These are phyloP conservation scores for Pleodorina starrii DNA, from an alignment of 139 green algal genomes.

Conservation along the genomic window DNA sequence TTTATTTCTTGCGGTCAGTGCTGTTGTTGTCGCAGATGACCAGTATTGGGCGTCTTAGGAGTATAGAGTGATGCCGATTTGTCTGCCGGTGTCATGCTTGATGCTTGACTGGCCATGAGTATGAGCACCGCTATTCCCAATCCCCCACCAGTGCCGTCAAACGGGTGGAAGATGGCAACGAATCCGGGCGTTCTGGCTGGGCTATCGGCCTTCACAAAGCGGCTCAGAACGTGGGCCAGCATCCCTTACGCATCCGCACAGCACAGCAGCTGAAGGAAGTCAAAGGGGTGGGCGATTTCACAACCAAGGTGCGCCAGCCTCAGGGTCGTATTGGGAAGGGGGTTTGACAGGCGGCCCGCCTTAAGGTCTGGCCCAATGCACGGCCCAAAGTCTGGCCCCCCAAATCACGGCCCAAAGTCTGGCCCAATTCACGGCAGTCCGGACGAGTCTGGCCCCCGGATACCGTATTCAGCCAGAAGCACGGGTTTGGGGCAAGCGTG, in stretches of 20 bases:
- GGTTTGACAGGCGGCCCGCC: too few species aligned
- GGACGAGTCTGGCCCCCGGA: too few species aligned
- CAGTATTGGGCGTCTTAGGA: too few species aligned
- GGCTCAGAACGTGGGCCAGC: not conserved
- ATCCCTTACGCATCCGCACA: constrained; percentile 17
- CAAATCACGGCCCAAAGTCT: too few species aligned
- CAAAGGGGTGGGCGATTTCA: constrained; percentile 14
- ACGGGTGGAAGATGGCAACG: not conserved
- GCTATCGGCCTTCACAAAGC: not conserved
- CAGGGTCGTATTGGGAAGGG: too few species aligned
- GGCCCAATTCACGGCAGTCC: too few species aligned
- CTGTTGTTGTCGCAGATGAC: too few species aligned
- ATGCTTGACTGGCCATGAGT: not conserved
- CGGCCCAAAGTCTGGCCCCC: too few species aligned
- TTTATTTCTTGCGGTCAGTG: constrained; percentile 37
- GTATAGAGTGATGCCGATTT: not conserved
- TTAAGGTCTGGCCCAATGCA: too few species aligned
- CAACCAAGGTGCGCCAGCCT: constrained; percentile 36
- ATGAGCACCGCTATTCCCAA: not conserved
- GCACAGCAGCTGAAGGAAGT: constrained; percentile 39
- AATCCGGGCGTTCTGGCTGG: not conserved
- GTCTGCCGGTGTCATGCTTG: not conserved
- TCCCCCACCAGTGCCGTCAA: not conserved
- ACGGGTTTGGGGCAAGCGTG: too few species aligned
- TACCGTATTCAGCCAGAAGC: too few species aligned